A percentile compares a stretch with the other conserved stretches of the same genome.
These are phyloP conservation scores for Vigna mungo DNA, from an alignment of 306 rosid species.

Conservation along the genomic window DNA sequence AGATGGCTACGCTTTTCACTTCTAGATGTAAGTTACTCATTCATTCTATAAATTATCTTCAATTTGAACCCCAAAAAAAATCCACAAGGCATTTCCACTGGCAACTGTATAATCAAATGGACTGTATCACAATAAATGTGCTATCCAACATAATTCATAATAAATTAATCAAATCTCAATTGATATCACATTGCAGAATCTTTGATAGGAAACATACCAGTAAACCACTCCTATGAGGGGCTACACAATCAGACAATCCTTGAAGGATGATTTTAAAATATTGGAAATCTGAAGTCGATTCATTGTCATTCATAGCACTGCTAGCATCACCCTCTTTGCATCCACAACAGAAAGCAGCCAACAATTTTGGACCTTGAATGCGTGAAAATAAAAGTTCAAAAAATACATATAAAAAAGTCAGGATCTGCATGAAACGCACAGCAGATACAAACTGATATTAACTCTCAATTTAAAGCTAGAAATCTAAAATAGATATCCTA, in stretches of 20 bases:
- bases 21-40: background rate
- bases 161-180: background rate
- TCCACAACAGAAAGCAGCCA: slow-evolving; percentile 69
- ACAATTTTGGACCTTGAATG: slow-evolving; percentile 79
- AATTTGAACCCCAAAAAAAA: background rate
- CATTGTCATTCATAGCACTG: slow-evolving; percentile 49
- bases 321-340: slow-evolving; percentile 56
- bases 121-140: background rate
- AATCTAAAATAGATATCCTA: background rate
- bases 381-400: slow-evolving; percentile 37
- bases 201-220: slow-evolving; percentile 53
- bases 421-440: slow-evolving; percentile 31
- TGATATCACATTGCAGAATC: slow-evolving; percentile 5
- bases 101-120: slow-evolving; percentile 4
- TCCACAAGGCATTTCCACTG: background rate
- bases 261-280: slow-evolving; percentile 59
- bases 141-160: slow-evolving; percentile 20
- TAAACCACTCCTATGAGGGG: slow-evolving; percentile 57
- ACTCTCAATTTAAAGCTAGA: background rate
- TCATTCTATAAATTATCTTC: background rate
- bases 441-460: slow-evolving; percentile 30
- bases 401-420: slow-evolving; percentile 8
- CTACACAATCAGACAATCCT: slow-evolving; percentile 79
- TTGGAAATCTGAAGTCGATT: slow-evolving; percentile 49
- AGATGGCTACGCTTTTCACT: background rate